A percentile compares a stretch with the other conserved stretches of the same genome.
Evolutionary conservation across 257 asterid genomes (phyloP).

Genomic region (Cruciata laevipes): DNA sequence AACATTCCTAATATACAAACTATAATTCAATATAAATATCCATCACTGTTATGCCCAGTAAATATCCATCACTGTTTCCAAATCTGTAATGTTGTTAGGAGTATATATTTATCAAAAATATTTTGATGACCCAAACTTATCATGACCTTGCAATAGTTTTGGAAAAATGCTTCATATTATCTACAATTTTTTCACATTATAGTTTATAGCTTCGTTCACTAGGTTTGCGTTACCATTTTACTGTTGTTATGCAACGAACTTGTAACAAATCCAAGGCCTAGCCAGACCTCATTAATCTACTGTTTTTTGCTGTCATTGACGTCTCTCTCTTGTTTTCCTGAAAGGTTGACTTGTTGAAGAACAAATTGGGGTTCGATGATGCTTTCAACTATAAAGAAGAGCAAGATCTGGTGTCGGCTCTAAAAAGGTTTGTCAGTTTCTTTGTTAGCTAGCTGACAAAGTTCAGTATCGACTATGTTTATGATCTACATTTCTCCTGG

Average conservation of each 20-base stretch:
- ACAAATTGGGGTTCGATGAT: background rate
- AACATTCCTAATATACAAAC: background rate
- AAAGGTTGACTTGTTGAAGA: background rate
- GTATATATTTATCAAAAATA: background rate
- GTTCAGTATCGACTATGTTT: no score
- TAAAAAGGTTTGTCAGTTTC: background rate
- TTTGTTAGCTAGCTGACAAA: no score
- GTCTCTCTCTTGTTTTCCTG: background rate
- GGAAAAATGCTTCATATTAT: no score
- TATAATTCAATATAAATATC: background rate
- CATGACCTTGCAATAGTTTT: no score
- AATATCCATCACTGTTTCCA: background rate
- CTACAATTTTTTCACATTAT: no score
- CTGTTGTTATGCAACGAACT: background rate
- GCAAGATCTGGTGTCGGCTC: background rate
- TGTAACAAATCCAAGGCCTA: background rate
- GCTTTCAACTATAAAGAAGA: constrained; percentile 1
- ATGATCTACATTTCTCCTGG: background rate
- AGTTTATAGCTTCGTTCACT: background rate
- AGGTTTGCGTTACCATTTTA: background rate
- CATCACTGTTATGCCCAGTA: background rate
- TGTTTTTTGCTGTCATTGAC: background rate
- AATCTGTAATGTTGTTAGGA: background rate
- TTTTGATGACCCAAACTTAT: no score
- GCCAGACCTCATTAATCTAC: background rate